Conservation (phyloP, 2,329 filamentous ascomycete species). For the Pezicula radicicola region DNA sequence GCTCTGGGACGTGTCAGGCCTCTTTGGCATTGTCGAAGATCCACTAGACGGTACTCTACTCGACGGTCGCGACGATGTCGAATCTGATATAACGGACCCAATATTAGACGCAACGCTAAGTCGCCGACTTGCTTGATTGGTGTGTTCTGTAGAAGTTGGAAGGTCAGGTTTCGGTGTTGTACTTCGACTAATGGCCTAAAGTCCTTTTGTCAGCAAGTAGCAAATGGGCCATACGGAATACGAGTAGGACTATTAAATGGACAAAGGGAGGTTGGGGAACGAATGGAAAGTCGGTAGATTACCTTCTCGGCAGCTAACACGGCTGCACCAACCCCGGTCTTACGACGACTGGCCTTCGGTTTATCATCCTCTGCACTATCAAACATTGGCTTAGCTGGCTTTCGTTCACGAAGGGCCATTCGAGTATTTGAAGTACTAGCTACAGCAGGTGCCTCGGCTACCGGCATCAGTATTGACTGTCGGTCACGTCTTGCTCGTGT, state of each 20-base stretch:
- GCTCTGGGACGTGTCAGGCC: conserved; percentile 40
- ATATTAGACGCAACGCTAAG: conserved; percentile 42
- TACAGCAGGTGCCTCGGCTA: conserved; percentile 26
- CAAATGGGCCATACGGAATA: neutral
- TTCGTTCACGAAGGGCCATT: conserved; percentile 73
- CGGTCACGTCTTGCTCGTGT: conserved; percentile 62
- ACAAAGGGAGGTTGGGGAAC: neutral
- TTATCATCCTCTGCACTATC: conserved; percentile 50
- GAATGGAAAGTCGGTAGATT: conserved; percentile 9
- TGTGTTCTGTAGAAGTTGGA: conserved; percentile 19
- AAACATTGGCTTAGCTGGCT: conserved; percentile 48
- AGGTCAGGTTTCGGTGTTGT: conserved; percentile 25
- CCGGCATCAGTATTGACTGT: conserved; percentile 46
- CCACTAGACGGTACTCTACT: conserved; percentile 26
- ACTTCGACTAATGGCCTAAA: conserved; percentile 19
- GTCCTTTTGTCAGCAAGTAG: conserved; percentile 4
- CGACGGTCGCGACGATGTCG: conserved; percentile 11
- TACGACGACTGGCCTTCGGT: conserved; percentile 47
- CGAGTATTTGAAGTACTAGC: conserved; percentile 44
- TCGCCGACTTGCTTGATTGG: conserved; percentile 29
- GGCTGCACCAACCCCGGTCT: conserved; percentile 55
- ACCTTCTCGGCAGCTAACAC: conserved; percentile 44
- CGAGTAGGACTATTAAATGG: neutral
- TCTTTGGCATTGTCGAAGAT: conserved; percentile 11
- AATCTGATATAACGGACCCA: conserved; percentile 25